Evolutionary conservation across 2,329 filamentous ascomycete species (phyloP), one percentile per base, ranked within the genome.

Genomic region (Pestalotiopsis sp.): DNA sequence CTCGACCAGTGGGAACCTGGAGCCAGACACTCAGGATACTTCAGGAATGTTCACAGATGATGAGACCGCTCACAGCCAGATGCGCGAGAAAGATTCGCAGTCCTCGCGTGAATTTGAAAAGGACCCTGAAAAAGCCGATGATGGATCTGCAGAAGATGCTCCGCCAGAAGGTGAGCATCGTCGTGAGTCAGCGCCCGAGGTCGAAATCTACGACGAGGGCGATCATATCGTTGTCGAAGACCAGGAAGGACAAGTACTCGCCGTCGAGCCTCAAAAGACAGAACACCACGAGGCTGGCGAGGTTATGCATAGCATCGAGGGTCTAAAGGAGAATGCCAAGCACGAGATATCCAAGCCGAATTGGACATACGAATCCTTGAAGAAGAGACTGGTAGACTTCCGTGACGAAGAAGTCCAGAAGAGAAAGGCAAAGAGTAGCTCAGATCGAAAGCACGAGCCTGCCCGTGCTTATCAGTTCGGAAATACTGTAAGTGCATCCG

Each of bases 381-480:
- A 85, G 75, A 85, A 84, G 72, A 84, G 79, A 65, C 73, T 90
- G 68, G 83, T 79, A 5, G 82, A 85, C 31, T 85, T 87, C 78
- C 86, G 86, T 60, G 85, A 87, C 4, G 86, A 87, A n/a, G 87
- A 93, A 72, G 80, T 90, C 60, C 81, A 87, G 63, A 88, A 89
- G 74, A 86, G 89, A 58, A 92, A 91, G 74, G 83, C 83, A 57
- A 90, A 90, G 78, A 78, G 83, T 2, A 88, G 91, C 72, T 79
- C 73, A 13, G 82, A 85, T 49, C 85, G 88, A 66, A 87, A 83
- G 72, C 86, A 90, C 72, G 92, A 92, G 67, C 92, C 93, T 13
- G 93, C 93, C n/a, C 85, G 91, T 62, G 93, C 93, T 4, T 97
- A 95, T 77, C 93, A 95, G 73, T 95, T 94, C 75, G 93, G 93